Evolutionary conservation across 164 flowering plant species (phyloP).

Genomic region (Vitis labrusca): DNA sequence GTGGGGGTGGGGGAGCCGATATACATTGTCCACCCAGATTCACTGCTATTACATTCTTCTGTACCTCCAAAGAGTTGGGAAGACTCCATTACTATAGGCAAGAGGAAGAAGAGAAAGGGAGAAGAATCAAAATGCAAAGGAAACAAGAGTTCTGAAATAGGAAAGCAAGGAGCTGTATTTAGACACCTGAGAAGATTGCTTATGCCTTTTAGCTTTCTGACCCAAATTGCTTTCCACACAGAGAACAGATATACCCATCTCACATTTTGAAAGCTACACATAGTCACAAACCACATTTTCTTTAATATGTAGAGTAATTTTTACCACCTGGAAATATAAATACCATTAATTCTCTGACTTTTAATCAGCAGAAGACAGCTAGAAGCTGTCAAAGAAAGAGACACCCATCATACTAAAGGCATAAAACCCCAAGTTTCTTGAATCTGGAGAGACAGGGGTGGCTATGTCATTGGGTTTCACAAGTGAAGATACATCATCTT

Average conservation of each 20-base stretch:
- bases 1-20: constrained; percentile 50
- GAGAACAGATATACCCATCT: constrained; percentile 14
- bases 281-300: not conserved
- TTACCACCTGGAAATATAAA: constrained; percentile 18
- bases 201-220: not conserved
- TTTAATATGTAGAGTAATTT: constrained; percentile 7
- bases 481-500: constrained; percentile 14
- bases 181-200: constrained; percentile 14
- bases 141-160: constrained; percentile 10
- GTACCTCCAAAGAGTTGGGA: constrained; percentile 24
- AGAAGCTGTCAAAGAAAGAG: constrained; percentile 27
- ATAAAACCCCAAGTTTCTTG: constrained; percentile 15
- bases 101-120: not conserved
- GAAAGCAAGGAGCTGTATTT: constrained; percentile 9
- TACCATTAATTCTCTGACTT: constrained; percentile 22
- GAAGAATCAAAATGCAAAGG: not conserved
- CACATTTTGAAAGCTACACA: constrained; percentile 15
- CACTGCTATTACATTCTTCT: constrained; percentile 43
- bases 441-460: constrained; percentile 26
- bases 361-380: constrained; percentile 25
- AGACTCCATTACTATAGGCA: constrained; percentile 21
- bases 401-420: constrained; percentile 12
- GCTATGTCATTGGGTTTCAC: constrained; percentile 10
- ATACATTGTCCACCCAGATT: constrained; percentile 89
- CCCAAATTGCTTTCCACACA: constrained; percentile 5